These are phyloP conservation scores for Penicillium crystallinum DNA, from an alignment of 495 filamentous ascomycete species.

Conservation along the genomic window DNA sequence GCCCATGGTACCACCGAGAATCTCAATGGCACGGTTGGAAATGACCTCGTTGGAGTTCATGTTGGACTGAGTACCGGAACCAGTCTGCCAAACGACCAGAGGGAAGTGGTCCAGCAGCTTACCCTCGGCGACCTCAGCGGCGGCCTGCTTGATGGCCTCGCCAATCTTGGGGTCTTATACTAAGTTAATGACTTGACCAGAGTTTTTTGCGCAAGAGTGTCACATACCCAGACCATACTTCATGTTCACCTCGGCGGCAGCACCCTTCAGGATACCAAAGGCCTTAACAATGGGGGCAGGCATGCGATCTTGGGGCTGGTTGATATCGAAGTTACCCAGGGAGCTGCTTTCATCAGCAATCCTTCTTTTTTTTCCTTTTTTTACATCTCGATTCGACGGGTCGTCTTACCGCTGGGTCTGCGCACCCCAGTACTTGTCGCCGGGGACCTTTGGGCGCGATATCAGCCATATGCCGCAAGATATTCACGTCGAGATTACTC, in stretches of 20 bases:
- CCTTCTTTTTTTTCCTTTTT: not conserved
- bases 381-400: conserved; percentile 1
- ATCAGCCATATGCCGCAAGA: conserved; percentile 17
- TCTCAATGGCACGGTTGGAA: conserved; percentile 98
- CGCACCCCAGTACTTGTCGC: conserved; percentile 98
- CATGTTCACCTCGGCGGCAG: conserved; percentile 95
- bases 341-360: conserved; percentile 48
- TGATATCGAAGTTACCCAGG: conserved; percentile 96
- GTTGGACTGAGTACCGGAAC: conserved; percentile 97
- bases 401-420: conserved; percentile 79
- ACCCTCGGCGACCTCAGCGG: conserved; percentile 84
- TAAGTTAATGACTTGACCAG: conserved; percentile 6
- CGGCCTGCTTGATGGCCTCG: conserved; percentile 89
- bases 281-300: conserved; percentile 85
- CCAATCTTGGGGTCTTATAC: conserved; percentile 76
- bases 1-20: conserved; percentile 89
- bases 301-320: conserved; percentile 98
- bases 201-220: not conserved
- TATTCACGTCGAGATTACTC: conserved; percentile 4
- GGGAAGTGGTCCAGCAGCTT: conserved; percentile 98
- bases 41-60: conserved; percentile 99
- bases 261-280: conserved; percentile 96
- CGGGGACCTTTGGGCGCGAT: conserved; percentile 56
- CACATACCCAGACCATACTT: conserved; percentile 83
- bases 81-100: conserved; percentile 98